These are phyloP conservation scores for Candolleomyces efflorescens DNA, from an alignment of 768 basidiomycete genomes.

Conservation along the genomic window DNA sequence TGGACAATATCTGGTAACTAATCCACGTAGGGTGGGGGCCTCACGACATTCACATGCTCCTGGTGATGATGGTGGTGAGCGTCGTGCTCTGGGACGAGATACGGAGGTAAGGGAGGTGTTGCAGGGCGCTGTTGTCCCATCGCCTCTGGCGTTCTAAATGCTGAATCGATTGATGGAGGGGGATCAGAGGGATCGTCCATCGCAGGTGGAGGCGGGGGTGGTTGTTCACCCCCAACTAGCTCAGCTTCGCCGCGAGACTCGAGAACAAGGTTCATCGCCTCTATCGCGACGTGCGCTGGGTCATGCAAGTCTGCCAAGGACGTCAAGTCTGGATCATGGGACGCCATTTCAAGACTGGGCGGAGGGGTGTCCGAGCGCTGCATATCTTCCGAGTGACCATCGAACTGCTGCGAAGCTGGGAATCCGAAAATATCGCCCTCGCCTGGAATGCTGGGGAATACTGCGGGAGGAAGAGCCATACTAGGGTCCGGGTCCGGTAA, in stretches of 20 bases:
- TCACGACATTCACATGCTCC: constrained; percentile 49
- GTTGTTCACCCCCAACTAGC: constrained; percentile 18
- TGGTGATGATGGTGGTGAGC: constrained; percentile 37
- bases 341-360: constrained; percentile 72
- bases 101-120: constrained; percentile 71
- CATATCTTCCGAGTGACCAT: constrained; percentile 72
- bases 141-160: constrained; percentile 53
- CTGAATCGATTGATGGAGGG: constrained; percentile 84
- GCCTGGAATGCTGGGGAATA: constrained; percentile 46
- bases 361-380: constrained; percentile 65
- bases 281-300: constrained; percentile 45
- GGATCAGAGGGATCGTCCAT: constrained; percentile 88
- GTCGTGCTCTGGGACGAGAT: constrained; percentile 50
- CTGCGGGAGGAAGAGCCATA: constrained; percentile 24
- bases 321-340: constrained; percentile 66
- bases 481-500: constrained; percentile 47
- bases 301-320: constrained; percentile 55
- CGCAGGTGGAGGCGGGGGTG: constrained; percentile 72
- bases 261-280: constrained; percentile 54
- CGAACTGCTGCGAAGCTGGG: constrained; percentile 65
- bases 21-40: constrained; percentile 64
- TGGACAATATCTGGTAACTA: constrained; percentile 14
- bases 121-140: constrained; percentile 37
- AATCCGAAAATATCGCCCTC: constrained; percentile 84
- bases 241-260: constrained; percentile 42